Conservation (phyloP, 345 rosid species). For the Noccaea bulbosa region DNA sequence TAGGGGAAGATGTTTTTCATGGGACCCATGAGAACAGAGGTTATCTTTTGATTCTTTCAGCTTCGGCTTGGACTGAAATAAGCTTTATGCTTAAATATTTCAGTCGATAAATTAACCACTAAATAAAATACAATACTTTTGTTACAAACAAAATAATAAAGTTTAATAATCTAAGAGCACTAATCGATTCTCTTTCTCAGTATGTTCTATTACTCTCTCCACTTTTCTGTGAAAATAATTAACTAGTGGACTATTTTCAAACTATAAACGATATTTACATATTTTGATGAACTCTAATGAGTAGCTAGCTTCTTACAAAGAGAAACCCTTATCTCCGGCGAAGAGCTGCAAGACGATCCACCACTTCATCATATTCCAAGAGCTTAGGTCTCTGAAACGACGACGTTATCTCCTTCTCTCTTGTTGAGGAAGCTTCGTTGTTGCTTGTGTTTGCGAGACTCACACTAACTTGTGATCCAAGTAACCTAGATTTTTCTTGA, state of each 20-base stretch:
- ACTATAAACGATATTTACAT: neutral
- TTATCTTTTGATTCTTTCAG: slow-evolving; percentile 9
- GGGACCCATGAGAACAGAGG: slow-evolving; percentile 22
- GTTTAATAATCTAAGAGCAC: neutral
- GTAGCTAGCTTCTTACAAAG: neutral
- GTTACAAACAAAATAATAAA: neutral
- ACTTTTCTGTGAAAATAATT: neutral
- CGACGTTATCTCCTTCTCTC: slow-evolving; percentile 35
- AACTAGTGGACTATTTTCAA: slow-evolving; percentile 14
- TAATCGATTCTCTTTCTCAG: neutral
- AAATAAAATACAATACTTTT: neutral
- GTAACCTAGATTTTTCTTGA: slow-evolving; percentile 45
- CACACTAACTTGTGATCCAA: slow-evolving; percentile 31
- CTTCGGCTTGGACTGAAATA: neutral
- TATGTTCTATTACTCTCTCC: slow-evolving; percentile 5
- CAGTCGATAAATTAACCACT: neutral
- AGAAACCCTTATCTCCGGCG: slow-evolving; percentile 30
- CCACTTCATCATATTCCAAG: slow-evolving; percentile 41
- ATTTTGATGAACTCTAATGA: neutral
- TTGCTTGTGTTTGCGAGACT: slow-evolving; percentile 2
- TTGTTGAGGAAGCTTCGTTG: neutral
- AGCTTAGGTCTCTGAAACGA: slow-evolving; percentile 24
- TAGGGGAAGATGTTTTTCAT: slow-evolving; percentile 21
- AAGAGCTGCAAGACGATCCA: slow-evolving; percentile 35
- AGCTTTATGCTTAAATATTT: slow-evolving; percentile 18